Percentiles rank a stretch among this genome's conserved stretches.
Evolutionary conservation across 306 rosid species (phyloP).

Genomic region (Amphicarpaea edgeworthii): DNA sequence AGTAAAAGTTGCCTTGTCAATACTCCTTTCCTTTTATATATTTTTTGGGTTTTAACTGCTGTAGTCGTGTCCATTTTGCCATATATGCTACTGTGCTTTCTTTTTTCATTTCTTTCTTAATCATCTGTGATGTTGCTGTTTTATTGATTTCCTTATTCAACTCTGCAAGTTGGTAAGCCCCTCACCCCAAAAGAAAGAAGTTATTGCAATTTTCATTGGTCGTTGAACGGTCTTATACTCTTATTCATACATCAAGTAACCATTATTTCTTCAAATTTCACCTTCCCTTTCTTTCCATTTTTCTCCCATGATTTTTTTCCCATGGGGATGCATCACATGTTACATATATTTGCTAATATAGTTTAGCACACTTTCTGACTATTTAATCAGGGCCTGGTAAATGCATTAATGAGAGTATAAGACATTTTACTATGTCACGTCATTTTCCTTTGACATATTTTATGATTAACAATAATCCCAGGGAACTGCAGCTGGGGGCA

Average conservation of each 20-base stretch:
- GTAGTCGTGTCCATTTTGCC: background rate
- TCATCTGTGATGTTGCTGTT: background rate
- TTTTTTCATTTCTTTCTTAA: background rate
- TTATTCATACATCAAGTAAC: background rate
- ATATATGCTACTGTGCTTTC: background rate
- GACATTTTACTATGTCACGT: background rate
- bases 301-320: constrained; percentile 7
- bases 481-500: constrained; percentile 97
- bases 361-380: background rate
- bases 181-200: background rate
- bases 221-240: background rate
- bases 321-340: background rate
- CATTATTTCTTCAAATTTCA: background rate
- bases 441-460: constrained; percentile 15
- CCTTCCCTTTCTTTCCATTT: constrained; percentile 1
- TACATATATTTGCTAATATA: background rate
- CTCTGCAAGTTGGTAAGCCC: background rate
- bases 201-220: constrained; percentile 13
- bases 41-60: background rate
- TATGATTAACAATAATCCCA: constrained; percentile 6
- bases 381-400: background rate
- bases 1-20: constrained; percentile 16
- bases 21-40: background rate
- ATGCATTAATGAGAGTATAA: background rate
- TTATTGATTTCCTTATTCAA: background rate